phyloP scores from a whole-genome alignment of 2,329 filamentous ascomycete species.

The Incumbomyces lentus region DNA sequence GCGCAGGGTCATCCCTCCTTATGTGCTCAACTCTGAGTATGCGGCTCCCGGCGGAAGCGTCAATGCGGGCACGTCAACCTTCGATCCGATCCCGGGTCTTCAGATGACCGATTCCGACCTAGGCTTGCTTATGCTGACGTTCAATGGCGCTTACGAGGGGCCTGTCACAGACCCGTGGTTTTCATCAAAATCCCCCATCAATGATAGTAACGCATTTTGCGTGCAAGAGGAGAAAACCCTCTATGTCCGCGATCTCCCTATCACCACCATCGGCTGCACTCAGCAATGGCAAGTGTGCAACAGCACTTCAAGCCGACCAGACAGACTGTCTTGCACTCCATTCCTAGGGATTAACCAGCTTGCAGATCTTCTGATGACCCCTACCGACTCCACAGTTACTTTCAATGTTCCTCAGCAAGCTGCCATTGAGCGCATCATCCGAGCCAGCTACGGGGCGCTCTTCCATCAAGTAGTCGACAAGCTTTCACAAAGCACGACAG shows the following conservation, averaged over 20 bases:
- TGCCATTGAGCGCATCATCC: background rate
- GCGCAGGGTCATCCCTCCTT: background rate
- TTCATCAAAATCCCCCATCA: background rate
- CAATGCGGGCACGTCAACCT: background rate
- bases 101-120: background rate
- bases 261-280: conserved; percentile 6
- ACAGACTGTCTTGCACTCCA: background rate
- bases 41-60: conserved; percentile 1
- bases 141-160: conserved; percentile 4
- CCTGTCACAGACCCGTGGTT: conserved; percentile 11
- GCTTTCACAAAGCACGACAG: conserved; percentile 2
- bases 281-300: conserved; percentile 9
- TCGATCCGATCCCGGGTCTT: conserved; percentile 3
- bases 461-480: conserved; percentile 5
- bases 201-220: conserved; percentile 4
- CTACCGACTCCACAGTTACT: background rate
- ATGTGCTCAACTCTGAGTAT: conserved; percentile 2
- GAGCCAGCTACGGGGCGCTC: background rate
- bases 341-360: background rate
- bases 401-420: background rate
- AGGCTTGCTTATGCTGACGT: conserved; percentile 2
- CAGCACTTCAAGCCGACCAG: background rate
- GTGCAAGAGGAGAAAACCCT: background rate
- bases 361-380: background rate
- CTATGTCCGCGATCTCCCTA: conserved; percentile 3